Evolutionary conservation across 108 stramenopile genomes (phyloP).

Genomic region (Fistulifera solaris): DNA sequence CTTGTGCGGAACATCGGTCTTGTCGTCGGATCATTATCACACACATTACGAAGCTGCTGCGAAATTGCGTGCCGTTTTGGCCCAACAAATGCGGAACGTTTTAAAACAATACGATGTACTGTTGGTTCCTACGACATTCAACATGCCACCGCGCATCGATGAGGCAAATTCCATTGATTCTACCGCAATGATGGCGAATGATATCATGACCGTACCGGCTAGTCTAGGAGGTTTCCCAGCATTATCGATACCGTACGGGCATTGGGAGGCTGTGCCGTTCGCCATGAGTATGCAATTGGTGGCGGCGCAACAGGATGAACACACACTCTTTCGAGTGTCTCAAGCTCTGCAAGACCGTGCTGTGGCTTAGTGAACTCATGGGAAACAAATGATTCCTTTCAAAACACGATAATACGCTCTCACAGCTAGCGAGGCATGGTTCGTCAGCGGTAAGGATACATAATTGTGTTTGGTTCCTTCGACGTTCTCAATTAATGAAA

Average conservation of each 20-base stretch:
- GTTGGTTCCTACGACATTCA: constrained; percentile 71
- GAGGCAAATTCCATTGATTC: constrained; percentile 24
- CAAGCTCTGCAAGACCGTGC: no score
- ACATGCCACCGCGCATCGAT: constrained; percentile 38
- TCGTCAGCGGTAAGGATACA: no score
- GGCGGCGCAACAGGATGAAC: no score
- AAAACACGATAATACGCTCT: no score
- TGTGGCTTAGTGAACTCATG: no score
- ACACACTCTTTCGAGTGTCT: no score
- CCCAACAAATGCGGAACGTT: constrained; percentile 42
- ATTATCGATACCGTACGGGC: constrained; percentile 8
- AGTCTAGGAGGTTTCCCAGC: constrained; percentile 79
- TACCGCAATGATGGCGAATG: constrained; percentile 79
- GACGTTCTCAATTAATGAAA: no score
- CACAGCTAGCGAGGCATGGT: no score
- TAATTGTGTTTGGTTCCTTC: no score
- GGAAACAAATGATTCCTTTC: no score
- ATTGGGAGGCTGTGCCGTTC: constrained; percentile 11
- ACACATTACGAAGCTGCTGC: constrained; percentile 84
- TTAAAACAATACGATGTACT: constrained; percentile 55
- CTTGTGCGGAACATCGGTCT: constrained; percentile 71
- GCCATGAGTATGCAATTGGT: no score
- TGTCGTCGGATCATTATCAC: constrained; percentile 81
- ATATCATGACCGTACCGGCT: constrained; percentile 86
- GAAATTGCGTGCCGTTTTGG: constrained; percentile 50